Conservation (phyloP, 2,329 filamentous ascomycete species). For the Orbilia quercus region DNA sequence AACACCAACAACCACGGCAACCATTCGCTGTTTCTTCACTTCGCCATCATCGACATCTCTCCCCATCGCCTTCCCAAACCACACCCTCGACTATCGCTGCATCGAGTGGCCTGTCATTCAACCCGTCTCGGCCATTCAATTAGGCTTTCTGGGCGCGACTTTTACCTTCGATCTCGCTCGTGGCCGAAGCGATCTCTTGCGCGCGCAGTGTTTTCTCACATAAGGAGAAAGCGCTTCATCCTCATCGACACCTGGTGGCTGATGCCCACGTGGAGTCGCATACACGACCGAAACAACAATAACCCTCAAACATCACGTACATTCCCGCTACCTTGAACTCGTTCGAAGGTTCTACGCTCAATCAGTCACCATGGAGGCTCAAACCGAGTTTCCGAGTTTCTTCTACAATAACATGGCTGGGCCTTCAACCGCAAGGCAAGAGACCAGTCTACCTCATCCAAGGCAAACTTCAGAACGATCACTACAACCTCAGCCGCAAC, state of each 20-base stretch:
- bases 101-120: constrained; percentile 6
- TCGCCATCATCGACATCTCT: constrained; percentile 9
- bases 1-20: constrained; percentile 50
- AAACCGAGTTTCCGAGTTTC: constrained; percentile 52
- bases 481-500: constrained; percentile 33
- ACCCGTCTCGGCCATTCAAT: constrained; percentile 15
- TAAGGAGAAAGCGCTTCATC: constrained; percentile 37
- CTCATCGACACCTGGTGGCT: constrained; percentile 18
- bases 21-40: constrained; percentile 20
- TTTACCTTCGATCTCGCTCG: constrained; percentile 1
- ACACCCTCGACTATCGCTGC: constrained; percentile 22
- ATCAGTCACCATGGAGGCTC: constrained; percentile 40
- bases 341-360: constrained; percentile 21
- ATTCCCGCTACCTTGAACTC: constrained; percentile 3
- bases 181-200: constrained; percentile 29
- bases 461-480: constrained; percentile 35
- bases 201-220: constrained; percentile 11
- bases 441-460: constrained; percentile 23
- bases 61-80: constrained; percentile 27
- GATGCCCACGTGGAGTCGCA: constrained; percentile 15
- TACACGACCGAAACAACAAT: constrained; percentile 17
- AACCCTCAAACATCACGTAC: not conserved
- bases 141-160: constrained; percentile 9
- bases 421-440: constrained; percentile 31
- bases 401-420: constrained; percentile 54